Conservation (phyloP, 1,284 basidiomycete genomes). For the Rhizopogon hawkerae region DNA sequence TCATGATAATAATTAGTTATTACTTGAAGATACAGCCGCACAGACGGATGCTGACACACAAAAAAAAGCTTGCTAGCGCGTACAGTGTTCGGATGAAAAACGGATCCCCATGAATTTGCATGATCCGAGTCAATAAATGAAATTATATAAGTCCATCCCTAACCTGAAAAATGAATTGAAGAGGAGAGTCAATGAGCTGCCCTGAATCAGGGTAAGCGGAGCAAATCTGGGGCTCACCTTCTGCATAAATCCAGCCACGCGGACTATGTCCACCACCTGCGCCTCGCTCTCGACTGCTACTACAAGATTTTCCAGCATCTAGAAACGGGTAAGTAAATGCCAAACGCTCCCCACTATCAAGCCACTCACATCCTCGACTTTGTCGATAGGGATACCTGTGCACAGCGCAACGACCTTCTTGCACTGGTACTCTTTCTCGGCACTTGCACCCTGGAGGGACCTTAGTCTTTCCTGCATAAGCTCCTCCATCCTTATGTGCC, state of each 20-base stretch:
- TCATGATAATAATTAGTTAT: constrained; percentile 15
- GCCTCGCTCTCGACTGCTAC: constrained; percentile 86
- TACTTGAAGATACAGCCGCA: constrained; percentile 7
- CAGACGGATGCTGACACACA: too few species aligned
- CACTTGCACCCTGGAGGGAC: constrained; percentile 69
- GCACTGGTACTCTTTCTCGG: constrained; percentile 83
- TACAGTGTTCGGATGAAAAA: background rate
- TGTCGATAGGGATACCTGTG: constrained; percentile 79
- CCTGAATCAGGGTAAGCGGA: constrained; percentile 15
- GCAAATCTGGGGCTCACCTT: constrained; percentile 38
- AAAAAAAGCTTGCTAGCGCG: too few species aligned
- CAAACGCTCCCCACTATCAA: constrained; percentile 12
- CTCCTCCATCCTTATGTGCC: constrained; percentile 74
- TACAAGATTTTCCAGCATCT: constrained; percentile 86
- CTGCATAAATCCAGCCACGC: constrained; percentile 86
- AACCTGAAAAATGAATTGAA: constrained; percentile 33
- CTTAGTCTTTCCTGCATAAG: constrained; percentile 64
- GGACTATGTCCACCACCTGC: constrained; percentile 74
- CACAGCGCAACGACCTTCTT: constrained; percentile 87
- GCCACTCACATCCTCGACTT: constrained; percentile 76
- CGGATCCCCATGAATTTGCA: background rate
- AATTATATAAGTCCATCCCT: constrained; percentile 60
- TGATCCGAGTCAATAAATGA: constrained; percentile 11
- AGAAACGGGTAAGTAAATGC: constrained; percentile 16
- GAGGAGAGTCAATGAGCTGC: constrained; percentile 15